phyloP scores from a whole-genome alignment of 1,284 basidiomycete genomes.

The Malassezia brasiliensis region DNA sequence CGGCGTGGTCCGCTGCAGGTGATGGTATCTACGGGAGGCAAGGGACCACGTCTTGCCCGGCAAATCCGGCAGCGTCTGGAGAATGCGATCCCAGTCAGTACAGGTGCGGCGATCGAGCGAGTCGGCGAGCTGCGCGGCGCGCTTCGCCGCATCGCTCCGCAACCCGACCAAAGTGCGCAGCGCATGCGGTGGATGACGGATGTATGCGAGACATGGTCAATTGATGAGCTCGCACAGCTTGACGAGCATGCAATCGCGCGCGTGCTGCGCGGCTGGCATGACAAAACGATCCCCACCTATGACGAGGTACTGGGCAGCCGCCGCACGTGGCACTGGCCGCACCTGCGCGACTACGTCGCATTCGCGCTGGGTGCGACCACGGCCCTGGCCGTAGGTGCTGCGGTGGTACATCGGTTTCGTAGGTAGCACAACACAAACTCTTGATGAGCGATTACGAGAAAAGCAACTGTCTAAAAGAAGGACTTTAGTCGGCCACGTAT shows the following conservation, averaged over 20 bases:
- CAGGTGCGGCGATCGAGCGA: conserved; percentile 69
- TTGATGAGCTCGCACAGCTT: conserved; percentile 64
- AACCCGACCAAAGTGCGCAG: conserved; percentile 61
- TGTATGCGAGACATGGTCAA: conserved; percentile 72
- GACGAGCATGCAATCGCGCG: conserved; percentile 53
- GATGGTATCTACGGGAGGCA: conserved; percentile 90
- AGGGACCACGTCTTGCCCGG: conserved; percentile 80
- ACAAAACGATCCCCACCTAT: not conserved
- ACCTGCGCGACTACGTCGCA: not conserved
- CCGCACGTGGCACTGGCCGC: not conserved
- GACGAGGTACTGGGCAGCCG: not conserved
- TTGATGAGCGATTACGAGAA: no score
- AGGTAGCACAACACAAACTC: not conserved
- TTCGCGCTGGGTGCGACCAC: not conserved
- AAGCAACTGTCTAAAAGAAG: no score
- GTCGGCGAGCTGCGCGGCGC: conserved; percentile 64
- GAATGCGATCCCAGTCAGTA: conserved; percentile 59
- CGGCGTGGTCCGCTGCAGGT: conserved; percentile 83
- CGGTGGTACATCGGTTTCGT: not conserved
- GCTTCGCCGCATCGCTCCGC: conserved; percentile 65
- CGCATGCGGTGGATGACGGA: conserved; percentile 94
- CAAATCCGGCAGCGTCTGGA: conserved; percentile 68
- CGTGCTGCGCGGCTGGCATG: conserved; percentile 25
- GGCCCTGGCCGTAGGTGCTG: not conserved
- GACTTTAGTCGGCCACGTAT: not conserved